A percentile compares a stretch with the other conserved stretches of the same genome.
Evolutionary conservation across 129 eudicot genomes (phyloP).

Genomic region (Centrapalus pauciflorus): DNA sequence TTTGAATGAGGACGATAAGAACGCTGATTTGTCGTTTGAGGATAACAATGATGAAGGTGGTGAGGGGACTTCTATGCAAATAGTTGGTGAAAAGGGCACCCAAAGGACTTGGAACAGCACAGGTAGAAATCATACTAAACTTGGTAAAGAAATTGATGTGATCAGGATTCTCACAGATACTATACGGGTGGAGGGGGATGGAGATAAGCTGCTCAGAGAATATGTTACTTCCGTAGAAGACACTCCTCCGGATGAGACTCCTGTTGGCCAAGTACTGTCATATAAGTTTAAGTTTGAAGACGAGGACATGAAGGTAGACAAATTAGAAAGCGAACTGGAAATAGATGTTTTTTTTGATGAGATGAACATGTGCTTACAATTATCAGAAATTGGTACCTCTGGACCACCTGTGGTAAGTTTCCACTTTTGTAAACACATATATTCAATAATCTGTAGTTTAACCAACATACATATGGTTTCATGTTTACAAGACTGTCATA

Average conservation of each 20-base stretch:
- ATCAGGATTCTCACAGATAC: conserved; percentile 27
- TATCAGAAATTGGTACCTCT: conserved; percentile 25
- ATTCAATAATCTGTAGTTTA: neutral
- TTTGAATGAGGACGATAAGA: conserved; percentile 5
- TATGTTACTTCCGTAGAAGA: neutral
- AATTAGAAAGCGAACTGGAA: conserved; percentile 36
- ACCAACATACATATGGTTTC: neutral
- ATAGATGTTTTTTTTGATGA: conserved; percentile 43
- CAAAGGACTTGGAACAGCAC: neutral
- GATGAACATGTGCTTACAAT: conserved; percentile 31
- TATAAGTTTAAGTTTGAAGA: conserved; percentile 48
- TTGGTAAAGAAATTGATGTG: conserved; percentile 16
- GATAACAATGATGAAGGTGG: conserved; percentile 2
- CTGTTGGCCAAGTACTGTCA: conserved; percentile 10
- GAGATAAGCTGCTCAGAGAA: conserved; percentile 6
- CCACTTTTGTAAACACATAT: neutral
- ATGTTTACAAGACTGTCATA: neutral
- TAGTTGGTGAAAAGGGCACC: conserved; percentile 6
- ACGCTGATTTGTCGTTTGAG: conserved; percentile 6
- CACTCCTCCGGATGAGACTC: neutral
- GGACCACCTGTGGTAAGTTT: conserved; percentile 31
- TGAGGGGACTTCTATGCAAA: conserved; percentile 1
- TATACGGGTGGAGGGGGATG: conserved; percentile 26
- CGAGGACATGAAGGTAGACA: conserved; percentile 15
- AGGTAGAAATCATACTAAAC: neutral